phyloP scores from a whole-genome alignment of 148 eudicot species.

The Nyssa sinensis region DNA sequence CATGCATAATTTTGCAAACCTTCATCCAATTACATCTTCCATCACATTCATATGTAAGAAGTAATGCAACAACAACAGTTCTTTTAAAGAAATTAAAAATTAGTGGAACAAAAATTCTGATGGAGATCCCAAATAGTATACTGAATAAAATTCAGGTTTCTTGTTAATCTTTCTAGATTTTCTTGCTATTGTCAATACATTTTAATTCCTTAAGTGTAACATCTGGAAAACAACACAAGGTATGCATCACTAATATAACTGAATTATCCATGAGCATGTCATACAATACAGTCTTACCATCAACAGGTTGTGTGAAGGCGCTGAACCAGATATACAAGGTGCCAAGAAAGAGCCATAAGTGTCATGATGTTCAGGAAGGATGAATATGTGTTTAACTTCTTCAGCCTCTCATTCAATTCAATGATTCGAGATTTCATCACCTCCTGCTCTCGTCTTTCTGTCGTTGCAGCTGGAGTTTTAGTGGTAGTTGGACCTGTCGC shows the following conservation, averaged over 20 bases:
- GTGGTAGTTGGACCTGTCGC: constrained; percentile 20
- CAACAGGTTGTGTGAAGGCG: constrained; percentile 25
- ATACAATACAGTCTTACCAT: neutral
- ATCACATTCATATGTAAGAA: too few species aligned
- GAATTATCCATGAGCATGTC: neutral
- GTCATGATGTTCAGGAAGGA: constrained; percentile 62
- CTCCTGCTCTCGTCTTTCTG: constrained; percentile 16
- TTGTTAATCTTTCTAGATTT: too few species aligned
- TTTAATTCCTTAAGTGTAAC: too few species aligned
- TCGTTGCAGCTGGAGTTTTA: neutral
- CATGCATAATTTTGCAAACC: too few species aligned
- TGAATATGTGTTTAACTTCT: constrained; percentile 65
- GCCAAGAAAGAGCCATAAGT: constrained; percentile 70
- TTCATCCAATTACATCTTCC: too few species aligned
- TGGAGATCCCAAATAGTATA: too few species aligned
- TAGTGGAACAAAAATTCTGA: too few species aligned
- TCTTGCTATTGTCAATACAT: neutral
- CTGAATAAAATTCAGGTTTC: too few species aligned
- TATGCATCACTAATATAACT: too few species aligned
- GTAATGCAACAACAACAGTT: too few species aligned
- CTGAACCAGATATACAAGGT: constrained; percentile 63
- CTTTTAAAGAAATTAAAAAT: too few species aligned
- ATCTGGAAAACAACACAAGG: neutral
- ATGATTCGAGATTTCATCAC: constrained; percentile 28
- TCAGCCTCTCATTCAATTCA: constrained; percentile 36